Evolutionary conservation across 768 basidiomycete genomes (phyloP), one percentile per base, ranked within the genome.

Genomic region (Lactarius vividus): DNA sequence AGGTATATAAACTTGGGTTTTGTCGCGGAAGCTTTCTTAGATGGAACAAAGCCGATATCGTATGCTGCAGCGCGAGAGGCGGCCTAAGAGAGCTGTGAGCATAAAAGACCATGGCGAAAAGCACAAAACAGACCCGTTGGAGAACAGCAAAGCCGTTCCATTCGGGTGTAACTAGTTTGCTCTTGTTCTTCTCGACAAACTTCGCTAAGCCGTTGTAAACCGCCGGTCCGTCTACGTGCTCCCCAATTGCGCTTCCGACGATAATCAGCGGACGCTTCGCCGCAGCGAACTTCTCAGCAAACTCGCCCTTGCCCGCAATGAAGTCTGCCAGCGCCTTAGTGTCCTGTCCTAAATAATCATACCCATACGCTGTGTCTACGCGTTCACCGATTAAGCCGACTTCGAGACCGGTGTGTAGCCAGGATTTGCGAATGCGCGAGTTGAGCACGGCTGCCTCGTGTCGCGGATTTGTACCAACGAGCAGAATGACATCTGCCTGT

Each of bases 371-470:
- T 20, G 91, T 94, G 73, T 97, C 94, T 26, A 87, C 93, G 35
- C 90, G 85, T 76, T 96, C 91, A 33, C 97, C 97, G 64, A 99
- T 87, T 39, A 96, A 77, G 46, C 91, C 97, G 39, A 97, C 83
- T 72, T 98, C 92, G 37, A 96, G 82, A 55, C 86, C 84, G 7
- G 87, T 88, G 74, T 96, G 89, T 70, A 99, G 75, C 92, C 94
- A 99, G 72, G 87, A 89, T 82, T 94, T 96, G 71, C 97, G 86
- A 72, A 99, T 93, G 68, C 97, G 92, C 29, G 96, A 94, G 82
- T 98, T 99, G 70, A 98, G 82, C 62, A 98, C 96, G 26, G 97
- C 91, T 5, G 95, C 97, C 77, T 99, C 97, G 74, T 98, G 96
- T 23, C 97, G 84, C 11, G 96, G 96, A 79, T 98, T 97, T 52